These are phyloP conservation scores for Penicillium fimorum DNA, from an alignment of 495 filamentous ascomycete genomes.

Conservation along the genomic window DNA sequence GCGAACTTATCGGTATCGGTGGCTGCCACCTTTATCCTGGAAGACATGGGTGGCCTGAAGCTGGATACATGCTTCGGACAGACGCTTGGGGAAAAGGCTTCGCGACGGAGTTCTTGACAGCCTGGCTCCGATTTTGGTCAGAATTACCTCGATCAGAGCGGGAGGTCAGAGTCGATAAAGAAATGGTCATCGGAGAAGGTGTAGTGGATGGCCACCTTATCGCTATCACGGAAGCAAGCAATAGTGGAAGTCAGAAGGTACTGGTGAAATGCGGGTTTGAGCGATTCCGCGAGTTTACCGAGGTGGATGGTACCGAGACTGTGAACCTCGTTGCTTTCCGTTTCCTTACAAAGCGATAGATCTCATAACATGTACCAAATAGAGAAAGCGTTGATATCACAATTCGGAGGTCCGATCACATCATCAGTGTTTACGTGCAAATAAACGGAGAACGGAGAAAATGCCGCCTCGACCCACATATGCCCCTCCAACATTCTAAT, in stretches of 20 bases:
- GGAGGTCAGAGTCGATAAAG: conserved; percentile 24
- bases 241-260: conserved; percentile 36
- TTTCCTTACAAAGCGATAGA: conserved; percentile 7
- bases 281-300: conserved; percentile 24
- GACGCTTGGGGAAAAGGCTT: conserved; percentile 47
- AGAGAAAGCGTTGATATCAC: neutral
- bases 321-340: conserved; percentile 16
- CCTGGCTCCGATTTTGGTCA: conserved; percentile 37
- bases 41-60: conserved; percentile 34
- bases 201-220: conserved; percentile 32
- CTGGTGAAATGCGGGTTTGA: conserved; percentile 41
- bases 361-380: neutral
- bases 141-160: conserved; percentile 36
- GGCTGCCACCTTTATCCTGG: conserved; percentile 19
- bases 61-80: conserved; percentile 47
- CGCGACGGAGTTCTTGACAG: conserved; percentile 46
- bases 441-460: neutral
- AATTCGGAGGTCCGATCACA: neutral
- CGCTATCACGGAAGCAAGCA: conserved; percentile 33
- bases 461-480: too few relatives aligned
- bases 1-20: conserved; percentile 18
- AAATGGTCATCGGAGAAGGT: conserved; percentile 12
- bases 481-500: too few relatives aligned
- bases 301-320: conserved; percentile 14
- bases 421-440: neutral